Percentiles rank a stretch among this genome's conserved stretches.
These are phyloP conservation scores for Lactarius sp. DNA, from an alignment of 768 basidiomycete species.

Conservation along the genomic window DNA sequence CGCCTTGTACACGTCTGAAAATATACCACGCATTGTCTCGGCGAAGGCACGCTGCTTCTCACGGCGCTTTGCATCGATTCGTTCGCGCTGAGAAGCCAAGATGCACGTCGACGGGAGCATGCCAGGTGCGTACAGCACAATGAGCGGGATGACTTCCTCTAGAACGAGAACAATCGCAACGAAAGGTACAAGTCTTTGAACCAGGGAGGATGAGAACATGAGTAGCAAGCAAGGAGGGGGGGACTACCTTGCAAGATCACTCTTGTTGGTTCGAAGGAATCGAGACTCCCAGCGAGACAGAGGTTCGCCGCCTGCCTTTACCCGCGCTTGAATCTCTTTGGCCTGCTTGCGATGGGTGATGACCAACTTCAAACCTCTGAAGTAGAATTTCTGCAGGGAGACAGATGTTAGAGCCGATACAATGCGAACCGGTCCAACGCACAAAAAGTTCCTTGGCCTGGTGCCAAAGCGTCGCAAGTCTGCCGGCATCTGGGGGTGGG, in stretches of 20 bases:
- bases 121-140: constrained; percentile 80
- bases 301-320: constrained; percentile 53
- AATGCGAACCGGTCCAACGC: constrained; percentile 23
- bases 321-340: constrained; percentile 49
- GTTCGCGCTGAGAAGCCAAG: constrained; percentile 70
- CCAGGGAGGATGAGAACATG: constrained; percentile 14
- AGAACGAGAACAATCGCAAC: constrained; percentile 64
- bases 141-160: constrained; percentile 78
- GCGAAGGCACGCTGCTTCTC: constrained; percentile 36
- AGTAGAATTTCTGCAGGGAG: constrained; percentile 69
- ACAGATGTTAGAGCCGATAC: background rate
- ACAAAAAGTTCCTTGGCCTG: constrained; percentile 47
- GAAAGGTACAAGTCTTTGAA: constrained; percentile 68
- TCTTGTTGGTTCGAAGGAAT: constrained; percentile 59
- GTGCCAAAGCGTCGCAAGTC: constrained; percentile 47
- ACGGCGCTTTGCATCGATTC: constrained; percentile 52
- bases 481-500: constrained; percentile 56
- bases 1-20: constrained; percentile 31
- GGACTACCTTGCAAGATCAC: constrained; percentile 66
- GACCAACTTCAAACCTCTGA: constrained; percentile 67
- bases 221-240: background rate
- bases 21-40: constrained; percentile 23
- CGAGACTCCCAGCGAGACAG: constrained; percentile 65
- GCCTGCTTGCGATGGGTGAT: constrained; percentile 55
- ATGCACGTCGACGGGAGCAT: constrained; percentile 85